Conservation (phyloP, 139 green algal genomes). For the Asterochloris sp. region DNA sequence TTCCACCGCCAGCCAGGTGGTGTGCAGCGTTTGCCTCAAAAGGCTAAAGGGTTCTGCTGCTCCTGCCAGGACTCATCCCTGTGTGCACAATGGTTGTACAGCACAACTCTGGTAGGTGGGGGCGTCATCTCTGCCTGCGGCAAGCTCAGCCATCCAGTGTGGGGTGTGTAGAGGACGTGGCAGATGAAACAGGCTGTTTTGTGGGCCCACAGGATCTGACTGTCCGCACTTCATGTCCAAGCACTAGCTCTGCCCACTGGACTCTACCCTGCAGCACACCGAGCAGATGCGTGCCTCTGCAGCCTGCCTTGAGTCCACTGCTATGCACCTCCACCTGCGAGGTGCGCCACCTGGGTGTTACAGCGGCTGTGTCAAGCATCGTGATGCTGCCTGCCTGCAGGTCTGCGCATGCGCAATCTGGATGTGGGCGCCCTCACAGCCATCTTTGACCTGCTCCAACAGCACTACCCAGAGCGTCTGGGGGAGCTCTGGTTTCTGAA, state of each 20-base stretch:
- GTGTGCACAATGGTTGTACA: neutral
- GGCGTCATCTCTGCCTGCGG: neutral
- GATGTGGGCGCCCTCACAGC: constrained; percentile 40
- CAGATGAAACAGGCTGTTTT: too few species aligned
- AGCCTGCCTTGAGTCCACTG: neutral
- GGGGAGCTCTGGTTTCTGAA: constrained; percentile 52
- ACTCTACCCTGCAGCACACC: neutral
- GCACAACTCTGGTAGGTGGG: neutral
- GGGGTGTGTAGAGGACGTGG: neutral
- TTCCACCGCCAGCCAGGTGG: too few species aligned
- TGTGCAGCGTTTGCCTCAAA: too few species aligned
- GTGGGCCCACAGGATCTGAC: neutral
- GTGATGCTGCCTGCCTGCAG: constrained; percentile 18
- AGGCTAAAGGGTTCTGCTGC: neutral
- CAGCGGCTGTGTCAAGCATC: neutral
- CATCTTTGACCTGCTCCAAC: constrained; percentile 60
- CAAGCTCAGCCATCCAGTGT: neutral
- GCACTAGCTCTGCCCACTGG: neutral
- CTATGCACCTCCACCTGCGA: neutral
- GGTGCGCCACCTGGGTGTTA: neutral
- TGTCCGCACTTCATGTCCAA: neutral
- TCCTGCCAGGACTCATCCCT: neutral
- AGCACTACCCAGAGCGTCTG: constrained; percentile 59
- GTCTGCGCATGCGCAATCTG: constrained; percentile 46
- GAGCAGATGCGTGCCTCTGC: neutral